Conservation (phyloP, 805 yeast species). For the Nakazawaea ernobii region DNA sequence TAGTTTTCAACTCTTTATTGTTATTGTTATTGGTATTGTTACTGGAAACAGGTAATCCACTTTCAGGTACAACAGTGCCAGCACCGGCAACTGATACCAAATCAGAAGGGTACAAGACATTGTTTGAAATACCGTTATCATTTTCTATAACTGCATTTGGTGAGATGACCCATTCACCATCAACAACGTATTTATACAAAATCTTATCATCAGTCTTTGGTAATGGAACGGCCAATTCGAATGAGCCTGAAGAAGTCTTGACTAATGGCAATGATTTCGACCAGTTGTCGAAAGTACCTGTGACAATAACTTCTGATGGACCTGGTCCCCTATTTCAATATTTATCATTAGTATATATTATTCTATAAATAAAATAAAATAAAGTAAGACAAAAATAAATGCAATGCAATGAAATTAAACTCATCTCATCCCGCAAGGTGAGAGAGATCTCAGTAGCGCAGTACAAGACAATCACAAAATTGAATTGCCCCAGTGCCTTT, state of each 20-base stretch:
- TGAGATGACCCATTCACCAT: constrained; percentile 50
- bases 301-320: constrained; percentile 41
- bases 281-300: constrained; percentile 61
- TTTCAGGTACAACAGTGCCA: constrained; percentile 36
- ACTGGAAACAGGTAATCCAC: constrained; percentile 32
- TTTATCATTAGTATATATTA: not conserved
- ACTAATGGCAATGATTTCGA: constrained; percentile 40
- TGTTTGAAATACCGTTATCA: constrained; percentile 51
- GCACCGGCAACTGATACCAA: constrained; percentile 27
- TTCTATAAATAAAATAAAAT: too few species aligned
- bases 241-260: constrained; percentile 33
- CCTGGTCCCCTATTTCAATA: constrained; percentile 25
- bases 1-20: constrained; percentile 18
- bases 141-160: constrained; percentile 33
- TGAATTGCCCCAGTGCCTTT: not conserved
- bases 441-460: too few species aligned
- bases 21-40: constrained; percentile 10
- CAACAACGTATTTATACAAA: constrained; percentile 52
- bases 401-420: too few species aligned
- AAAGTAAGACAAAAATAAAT: too few species aligned
- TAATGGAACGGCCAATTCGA: constrained; percentile 26
- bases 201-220: constrained; percentile 19
- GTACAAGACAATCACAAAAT: too few species aligned
- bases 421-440: too few species aligned
- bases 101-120: constrained; percentile 35